These are phyloP conservation scores for Acarospora socialis DNA, from an alignment of 2,329 filamentous ascomycete species.

Conservation along the genomic window DNA sequence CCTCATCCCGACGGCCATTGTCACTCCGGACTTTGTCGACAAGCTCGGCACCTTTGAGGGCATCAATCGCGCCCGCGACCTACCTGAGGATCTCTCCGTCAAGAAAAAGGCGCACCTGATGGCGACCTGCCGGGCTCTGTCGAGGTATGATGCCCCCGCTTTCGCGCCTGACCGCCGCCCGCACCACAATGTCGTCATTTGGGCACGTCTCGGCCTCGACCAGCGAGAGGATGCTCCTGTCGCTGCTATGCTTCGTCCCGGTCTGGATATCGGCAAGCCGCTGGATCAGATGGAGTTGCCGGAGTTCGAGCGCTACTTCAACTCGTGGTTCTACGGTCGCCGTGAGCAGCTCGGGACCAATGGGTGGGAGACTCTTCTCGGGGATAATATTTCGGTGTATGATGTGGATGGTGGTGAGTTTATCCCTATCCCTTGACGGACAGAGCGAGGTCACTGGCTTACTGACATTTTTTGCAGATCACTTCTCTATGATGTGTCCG, in stretches of 20 bases:
- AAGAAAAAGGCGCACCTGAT: conserved; percentile 6
- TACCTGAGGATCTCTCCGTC: conserved; percentile 3
- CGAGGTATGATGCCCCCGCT: conserved; percentile 4
- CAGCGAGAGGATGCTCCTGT: too few relatives aligned
- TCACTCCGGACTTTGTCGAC: conserved; percentile 6
- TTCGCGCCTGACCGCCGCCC: too few relatives aligned
- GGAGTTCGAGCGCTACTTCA: conserved; percentile 3
- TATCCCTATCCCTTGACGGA: too few relatives aligned
- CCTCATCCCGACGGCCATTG: conserved; percentile 4
- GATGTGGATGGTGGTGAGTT: conserved; percentile 5
- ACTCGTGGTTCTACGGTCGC: conserved; percentile 7
- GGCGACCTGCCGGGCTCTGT: conserved; percentile 6
- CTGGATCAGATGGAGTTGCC: conserved; percentile 1
- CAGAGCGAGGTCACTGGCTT: too few relatives aligned
- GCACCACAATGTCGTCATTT: conserved; percentile 2
- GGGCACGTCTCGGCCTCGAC: conserved; percentile 5
- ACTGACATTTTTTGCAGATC: too few relatives aligned
- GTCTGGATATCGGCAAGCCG: not conserved
- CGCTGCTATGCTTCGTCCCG: too few relatives aligned
- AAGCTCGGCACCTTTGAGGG: conserved; percentile 4
- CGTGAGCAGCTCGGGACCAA: conserved; percentile 7
- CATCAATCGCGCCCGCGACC: conserved; percentile 6
- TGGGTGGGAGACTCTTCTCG: conserved; percentile 8
- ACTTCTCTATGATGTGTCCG: conserved; percentile 10
- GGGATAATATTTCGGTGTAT: conserved; percentile 3